Evolutionary conservation across 225 moss, liverwort and hornwort genomes (phyloP), one percentile per base, ranked within the genome.

Genomic region (Polytrichum formosum): DNA sequence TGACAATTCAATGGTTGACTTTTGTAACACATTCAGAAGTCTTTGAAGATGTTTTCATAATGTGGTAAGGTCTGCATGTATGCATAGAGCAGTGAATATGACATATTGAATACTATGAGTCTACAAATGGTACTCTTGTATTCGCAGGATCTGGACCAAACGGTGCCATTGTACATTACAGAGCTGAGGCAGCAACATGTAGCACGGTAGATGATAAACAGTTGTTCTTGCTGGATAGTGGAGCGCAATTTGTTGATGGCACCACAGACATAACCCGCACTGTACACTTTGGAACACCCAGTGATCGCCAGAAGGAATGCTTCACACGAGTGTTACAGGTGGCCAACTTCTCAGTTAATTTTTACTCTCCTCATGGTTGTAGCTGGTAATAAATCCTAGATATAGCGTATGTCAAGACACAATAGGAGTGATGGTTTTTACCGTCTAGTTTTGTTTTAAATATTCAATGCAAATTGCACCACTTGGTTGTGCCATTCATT

Each of bases 231-330:
- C 70, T 98, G 53, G 98, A 98, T 63, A 98, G 98, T 82, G 98
- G 98, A 33, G 98, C 88, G 4, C 98, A 98, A 61, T 98, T 88
- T 78, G 87, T 94, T 70, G 98, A 98, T 82, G 98, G 98, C 37
- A 98, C 98, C 23, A 98, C 98, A 54, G 98, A 98, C 72, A 94
- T 98, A 26, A 98, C 98, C 6, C 92, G 98, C 72, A 98, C 98
- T 7, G 94, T 98, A 26, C 98, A 98, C 78, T 98, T 98, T 74
- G 98, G 98, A 68, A 80, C 79, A 63, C 98, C 98, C 29, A 84
- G 70, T 78, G 73, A 81, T 69, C 88, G 85, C 68, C 91, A 98
- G 27, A 92, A 84, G 74, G 91, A 92, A 71, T 98, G 98, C 79
- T 92, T 98, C 33, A 94, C 98, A 25, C 82, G 98, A 68, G 98